A percentile compares a stretch with the other conserved stretches of the same genome.
Conservation (phyloP, 306 rosid genomes). For the Geum urbanum region DNA sequence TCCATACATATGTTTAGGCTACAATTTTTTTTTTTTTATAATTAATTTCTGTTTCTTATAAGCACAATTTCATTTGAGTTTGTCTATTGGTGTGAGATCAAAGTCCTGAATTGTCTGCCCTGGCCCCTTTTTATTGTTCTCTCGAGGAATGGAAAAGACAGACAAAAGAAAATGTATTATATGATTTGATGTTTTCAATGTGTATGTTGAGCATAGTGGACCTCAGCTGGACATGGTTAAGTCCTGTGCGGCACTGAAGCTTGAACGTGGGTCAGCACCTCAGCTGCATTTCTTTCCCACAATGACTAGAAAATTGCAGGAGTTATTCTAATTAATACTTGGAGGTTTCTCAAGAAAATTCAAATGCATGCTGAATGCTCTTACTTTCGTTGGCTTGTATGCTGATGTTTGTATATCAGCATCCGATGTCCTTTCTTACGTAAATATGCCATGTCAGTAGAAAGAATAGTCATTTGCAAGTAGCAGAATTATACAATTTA, state of each 20-base stretch:
- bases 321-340: neutral
- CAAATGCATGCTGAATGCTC: neutral
- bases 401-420: neutral
- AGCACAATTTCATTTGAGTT: neutral
- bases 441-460: neutral
- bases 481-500: neutral
- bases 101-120: neutral
- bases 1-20: neutral
- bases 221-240: neutral
- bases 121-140: neutral
- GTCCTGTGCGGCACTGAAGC: too few species aligned
- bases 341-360: neutral
- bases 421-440: neutral
- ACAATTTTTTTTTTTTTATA: too few species aligned
- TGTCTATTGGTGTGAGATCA: neutral
- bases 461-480: neutral
- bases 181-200: neutral
- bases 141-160: neutral
- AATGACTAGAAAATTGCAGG: neutral
- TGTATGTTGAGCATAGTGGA: neutral
- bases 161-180: neutral
- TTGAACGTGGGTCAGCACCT: neutral
- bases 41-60: neutral
- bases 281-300: neutral
- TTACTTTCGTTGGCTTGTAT: neutral